phyloP scores from a whole-genome alignment of 768 basidiomycete species.

The Lactarius evosmus region DNA sequence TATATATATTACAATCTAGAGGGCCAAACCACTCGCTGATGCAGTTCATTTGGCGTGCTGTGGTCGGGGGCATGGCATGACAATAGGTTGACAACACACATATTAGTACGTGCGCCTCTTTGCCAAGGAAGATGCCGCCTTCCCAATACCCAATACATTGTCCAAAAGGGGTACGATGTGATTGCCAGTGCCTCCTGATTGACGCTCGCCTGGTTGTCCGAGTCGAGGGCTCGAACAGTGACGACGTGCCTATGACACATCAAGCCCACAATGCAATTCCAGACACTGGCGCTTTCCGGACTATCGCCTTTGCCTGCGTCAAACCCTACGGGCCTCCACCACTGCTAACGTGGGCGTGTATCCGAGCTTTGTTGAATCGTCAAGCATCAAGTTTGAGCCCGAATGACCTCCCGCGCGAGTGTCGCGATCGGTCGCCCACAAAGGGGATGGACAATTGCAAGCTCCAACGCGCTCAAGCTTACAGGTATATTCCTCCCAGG shows the following conservation, averaged over 20 bases:
- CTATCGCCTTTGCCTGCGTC: background rate
- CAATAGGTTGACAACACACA: no score
- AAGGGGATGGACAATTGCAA: background rate
- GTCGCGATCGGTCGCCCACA: background rate
- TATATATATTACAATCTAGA: no score
- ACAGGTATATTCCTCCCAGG: background rate
- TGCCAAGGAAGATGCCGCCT: no score
- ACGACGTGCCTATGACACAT: background rate
- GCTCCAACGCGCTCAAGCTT: background rate
- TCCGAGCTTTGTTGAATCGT: background rate
- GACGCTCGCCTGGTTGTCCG: background rate
- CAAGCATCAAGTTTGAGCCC: background rate
- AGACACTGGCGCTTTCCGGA: background rate
- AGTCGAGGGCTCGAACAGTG: background rate
- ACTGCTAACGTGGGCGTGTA: background rate
- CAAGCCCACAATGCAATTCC: background rate
- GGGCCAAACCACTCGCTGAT: no score
- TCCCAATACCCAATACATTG: no score
- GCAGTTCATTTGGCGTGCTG: no score
- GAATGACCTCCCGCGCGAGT: background rate
- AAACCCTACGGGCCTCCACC: background rate
- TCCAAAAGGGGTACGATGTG: background rate
- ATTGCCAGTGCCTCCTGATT: background rate
- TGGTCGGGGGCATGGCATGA: no score
- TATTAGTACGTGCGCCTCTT: no score